Percentiles rank a stretch among this genome's conserved stretches.
These are phyloP conservation scores for Coccinonectria pachysandricola DNA, from an alignment of 2,329 filamentous ascomycete genomes.

Conservation along the genomic window DNA sequence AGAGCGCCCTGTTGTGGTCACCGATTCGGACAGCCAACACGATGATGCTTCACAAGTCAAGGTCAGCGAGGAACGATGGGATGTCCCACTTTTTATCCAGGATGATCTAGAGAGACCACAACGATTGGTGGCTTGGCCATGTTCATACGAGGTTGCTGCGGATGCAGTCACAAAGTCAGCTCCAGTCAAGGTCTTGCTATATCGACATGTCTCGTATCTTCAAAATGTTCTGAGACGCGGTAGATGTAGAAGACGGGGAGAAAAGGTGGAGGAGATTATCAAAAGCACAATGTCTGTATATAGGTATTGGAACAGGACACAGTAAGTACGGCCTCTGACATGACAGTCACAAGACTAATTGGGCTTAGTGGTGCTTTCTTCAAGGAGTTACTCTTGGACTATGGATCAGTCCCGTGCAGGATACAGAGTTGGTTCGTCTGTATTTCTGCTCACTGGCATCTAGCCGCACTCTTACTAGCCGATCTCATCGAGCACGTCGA, in stretches of 20 bases:
- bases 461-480: constrained; percentile 43
- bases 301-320: constrained; percentile 42
- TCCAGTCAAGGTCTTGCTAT: constrained; percentile 46
- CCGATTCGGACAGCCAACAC: constrained; percentile 29
- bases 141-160: constrained; percentile 38
- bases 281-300: constrained; percentile 36
- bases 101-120: constrained; percentile 17
- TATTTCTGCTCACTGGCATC: constrained; percentile 46
- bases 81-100: constrained; percentile 13
- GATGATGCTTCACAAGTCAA: no score
- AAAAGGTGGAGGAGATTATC: constrained; percentile 37
- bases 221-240: constrained; percentile 37
- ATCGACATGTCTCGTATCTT: constrained; percentile 39
- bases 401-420: constrained; percentile 36
- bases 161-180: constrained; percentile 37
- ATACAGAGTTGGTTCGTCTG: constrained; percentile 51
- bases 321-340: no score
- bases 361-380: constrained; percentile 41
- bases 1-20: constrained; percentile 22
- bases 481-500: constrained; percentile 43
- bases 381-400: constrained; percentile 36
- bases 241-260: constrained; percentile 12
- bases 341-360: no score
- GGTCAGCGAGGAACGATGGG: no score
- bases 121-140: constrained; percentile 35